These are phyloP conservation scores for Achaetomiella virescens DNA, from an alignment of 495 filamentous ascomycete genomes.

Conservation along the genomic window DNA sequence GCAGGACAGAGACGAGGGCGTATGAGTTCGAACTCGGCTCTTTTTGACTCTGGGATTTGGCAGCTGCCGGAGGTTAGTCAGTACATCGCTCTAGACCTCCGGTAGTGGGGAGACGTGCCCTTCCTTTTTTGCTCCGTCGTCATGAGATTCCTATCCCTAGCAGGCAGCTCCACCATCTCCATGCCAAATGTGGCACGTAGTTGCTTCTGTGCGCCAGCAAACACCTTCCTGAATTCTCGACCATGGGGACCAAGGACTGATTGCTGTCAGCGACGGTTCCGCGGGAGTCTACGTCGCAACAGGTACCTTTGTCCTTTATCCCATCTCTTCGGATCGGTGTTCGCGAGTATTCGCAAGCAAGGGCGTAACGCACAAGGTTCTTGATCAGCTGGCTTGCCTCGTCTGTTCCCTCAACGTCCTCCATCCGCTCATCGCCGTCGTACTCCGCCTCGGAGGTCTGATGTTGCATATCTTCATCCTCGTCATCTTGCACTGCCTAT, in stretches of 20 bases:
- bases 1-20: slow-evolving; percentile 66
- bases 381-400: slow-evolving; percentile 62
- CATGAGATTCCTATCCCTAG: slow-evolving; percentile 79
- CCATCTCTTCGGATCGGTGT: slow-evolving; percentile 69
- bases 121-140: slow-evolving; percentile 66
- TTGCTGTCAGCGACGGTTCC: slow-evolving; percentile 3
- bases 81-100: not conserved
- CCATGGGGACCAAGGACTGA: slow-evolving; percentile 48
- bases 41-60: slow-evolving; percentile 37
- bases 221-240: slow-evolving; percentile 62
- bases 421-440: slow-evolving; percentile 38
- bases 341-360: slow-evolving; percentile 84
- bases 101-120: slow-evolving; percentile 12
- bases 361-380: slow-evolving; percentile 82
- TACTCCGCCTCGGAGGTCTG: slow-evolving; percentile 19
- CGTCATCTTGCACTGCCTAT: slow-evolving; percentile 16
- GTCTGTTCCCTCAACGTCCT: slow-evolving; percentile 26
- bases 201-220: slow-evolving; percentile 59
- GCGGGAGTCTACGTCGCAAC: not conserved
- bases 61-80: slow-evolving; percentile 24
- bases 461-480: slow-evolving; percentile 21
- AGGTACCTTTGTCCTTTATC: slow-evolving; percentile 64
- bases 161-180: slow-evolving; percentile 76
- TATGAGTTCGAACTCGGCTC: slow-evolving; percentile 60
- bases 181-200: slow-evolving; percentile 70